phyloP scores from a whole-genome alignment of 768 basidiomycete genomes.

The Amanita muscaria region DNA sequence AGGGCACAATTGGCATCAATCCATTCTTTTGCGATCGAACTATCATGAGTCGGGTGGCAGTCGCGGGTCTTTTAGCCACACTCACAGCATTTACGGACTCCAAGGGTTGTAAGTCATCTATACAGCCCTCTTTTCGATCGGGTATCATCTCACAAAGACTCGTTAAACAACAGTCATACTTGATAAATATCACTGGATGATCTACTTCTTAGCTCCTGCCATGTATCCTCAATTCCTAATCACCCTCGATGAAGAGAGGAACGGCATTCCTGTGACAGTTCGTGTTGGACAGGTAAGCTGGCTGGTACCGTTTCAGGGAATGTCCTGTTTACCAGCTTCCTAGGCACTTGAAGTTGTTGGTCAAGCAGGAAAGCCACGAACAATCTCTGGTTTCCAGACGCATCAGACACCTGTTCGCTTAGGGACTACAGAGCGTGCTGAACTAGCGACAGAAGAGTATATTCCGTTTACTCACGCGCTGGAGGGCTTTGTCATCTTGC shows the following conservation, averaged over 20 bases:
- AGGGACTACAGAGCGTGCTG: constrained; percentile 89
- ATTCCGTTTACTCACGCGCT: constrained; percentile 85
- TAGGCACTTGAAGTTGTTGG: constrained; percentile 96
- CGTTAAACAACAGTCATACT: constrained; percentile 60
- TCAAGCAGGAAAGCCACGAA: constrained; percentile 93
- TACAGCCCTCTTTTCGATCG: neutral
- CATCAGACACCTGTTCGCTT: constrained; percentile 94
- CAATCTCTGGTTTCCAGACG: constrained; percentile 97
- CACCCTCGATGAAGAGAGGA: constrained; percentile 87
- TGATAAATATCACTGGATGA: constrained; percentile 97
- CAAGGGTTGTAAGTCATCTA: constrained; percentile 65
- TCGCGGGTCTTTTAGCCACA: constrained; percentile 84
- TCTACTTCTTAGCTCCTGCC: constrained; percentile 89
- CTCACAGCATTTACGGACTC: constrained; percentile 91
- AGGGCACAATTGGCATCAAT: constrained; percentile 94
- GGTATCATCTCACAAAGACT: neutral
- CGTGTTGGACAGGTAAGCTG: constrained; percentile 81
- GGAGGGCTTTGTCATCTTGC: constrained; percentile 87
- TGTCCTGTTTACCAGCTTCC: constrained; percentile 3
- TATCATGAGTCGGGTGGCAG: constrained; percentile 81
- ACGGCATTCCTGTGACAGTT: constrained; percentile 81
- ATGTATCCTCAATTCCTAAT: constrained; percentile 99
- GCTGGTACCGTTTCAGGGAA: neutral
- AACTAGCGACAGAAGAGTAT: constrained; percentile 94
- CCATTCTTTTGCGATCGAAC: constrained; percentile 93